Evolutionary conservation across 176 grass and related monocot species (phyloP), one percentile per base, ranked within the genome.

Genomic region (Thinopyrum elongatum): DNA sequence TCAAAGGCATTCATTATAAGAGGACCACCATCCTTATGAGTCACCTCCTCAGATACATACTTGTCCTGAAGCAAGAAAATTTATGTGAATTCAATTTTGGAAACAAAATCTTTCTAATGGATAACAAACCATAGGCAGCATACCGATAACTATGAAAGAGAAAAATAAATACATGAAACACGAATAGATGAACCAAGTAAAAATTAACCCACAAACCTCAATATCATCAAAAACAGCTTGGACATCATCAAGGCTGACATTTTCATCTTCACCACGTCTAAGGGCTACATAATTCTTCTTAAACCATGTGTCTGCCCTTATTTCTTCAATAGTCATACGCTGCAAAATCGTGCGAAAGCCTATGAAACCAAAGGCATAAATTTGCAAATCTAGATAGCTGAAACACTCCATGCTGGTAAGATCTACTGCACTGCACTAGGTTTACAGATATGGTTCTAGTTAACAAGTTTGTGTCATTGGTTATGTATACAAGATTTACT

Each of bases 1-100:
- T 99, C 97, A 83, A 99, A 99, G 47, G 97, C 97, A 95, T 99
- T 99, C 97, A 99, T 99, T 82, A 96, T 84, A 77, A 99, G 88
- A 82, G 97, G 97, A 21, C 92, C 92, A 38, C 70, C 87, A 76
- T 94, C 86, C 39, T 82, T 84, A 84, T 28, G 87, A 89, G 31
- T 79, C 30, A 95, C 86, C 79, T 92, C 84, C 81, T 98, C 94
- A 69, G 93, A 86, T 25, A 96, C 97, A 86, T 91, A 95, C 84
- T 90, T 90, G 41, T 96, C 97, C 97, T 99, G 87, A 65, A 84
- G 83, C 59, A 83, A 86, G 35, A 82, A 79, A n/a, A n/a, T n/a
- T n/a, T n/a, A n/a, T n/a, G n/a, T n/a, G n/a, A n/a, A n/a, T n/a
- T n/a, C n/a, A n/a, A n/a, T n/a, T n/a, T n/a, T n/a, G n/a, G n/a